Evolutionary conservation across 2,329 filamentous ascomycete species (phyloP).

Genomic region (Xylariaceae sp.): DNA sequence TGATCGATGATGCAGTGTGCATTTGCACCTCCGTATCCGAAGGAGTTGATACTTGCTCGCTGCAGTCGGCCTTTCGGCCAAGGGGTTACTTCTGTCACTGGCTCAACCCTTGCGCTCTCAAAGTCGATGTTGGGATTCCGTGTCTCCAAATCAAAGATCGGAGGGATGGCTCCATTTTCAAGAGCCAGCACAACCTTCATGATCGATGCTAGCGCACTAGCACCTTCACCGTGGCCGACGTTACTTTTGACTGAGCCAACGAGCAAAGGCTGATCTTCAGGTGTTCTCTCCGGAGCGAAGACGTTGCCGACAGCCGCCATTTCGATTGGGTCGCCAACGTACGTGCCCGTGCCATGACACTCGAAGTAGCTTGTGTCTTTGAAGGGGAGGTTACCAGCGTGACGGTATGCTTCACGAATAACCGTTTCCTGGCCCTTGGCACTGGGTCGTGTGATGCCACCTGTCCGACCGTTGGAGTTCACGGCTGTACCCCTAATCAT

Average conservation of each 20-base stretch:
- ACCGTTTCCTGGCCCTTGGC: slow-evolving; percentile 19
- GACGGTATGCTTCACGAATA: slow-evolving; percentile 22
- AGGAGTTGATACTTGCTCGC: slow-evolving; percentile 28
- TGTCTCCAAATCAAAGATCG: slow-evolving; percentile 22
- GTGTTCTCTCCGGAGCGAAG: slow-evolving; percentile 8
- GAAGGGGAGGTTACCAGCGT: slow-evolving; percentile 17
- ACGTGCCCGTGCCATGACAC: slow-evolving; percentile 35
- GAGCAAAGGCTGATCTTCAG: slow-evolving; percentile 19
- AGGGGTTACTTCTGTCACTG: slow-evolving; percentile 13
- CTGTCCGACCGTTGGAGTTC: slow-evolving; percentile 24
- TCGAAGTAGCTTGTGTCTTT: slow-evolving; percentile 18
- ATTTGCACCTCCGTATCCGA: slow-evolving; percentile 31
- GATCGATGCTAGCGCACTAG: slow-evolving; percentile 26
- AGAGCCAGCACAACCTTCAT: slow-evolving; percentile 26
- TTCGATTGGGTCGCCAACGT: slow-evolving; percentile 38
- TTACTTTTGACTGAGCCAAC: slow-evolving; percentile 23
- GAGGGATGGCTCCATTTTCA: slow-evolving; percentile 27
- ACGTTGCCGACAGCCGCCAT: slow-evolving; percentile 30
- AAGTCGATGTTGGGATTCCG: slow-evolving; percentile 27
- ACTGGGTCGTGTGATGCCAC: slow-evolving; percentile 23
- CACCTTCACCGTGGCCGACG: slow-evolving; percentile 24
- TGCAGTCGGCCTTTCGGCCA: slow-evolving; percentile 23
- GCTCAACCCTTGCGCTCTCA: slow-evolving; percentile 11
- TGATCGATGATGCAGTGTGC: slow-evolving; percentile 29
- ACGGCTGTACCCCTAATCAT: slow-evolving; percentile 22